Base-by-base conservation (phyloP, 495 filamentous ascomycete genomes). In the Rostrohypoxylon terebratum region DNA sequence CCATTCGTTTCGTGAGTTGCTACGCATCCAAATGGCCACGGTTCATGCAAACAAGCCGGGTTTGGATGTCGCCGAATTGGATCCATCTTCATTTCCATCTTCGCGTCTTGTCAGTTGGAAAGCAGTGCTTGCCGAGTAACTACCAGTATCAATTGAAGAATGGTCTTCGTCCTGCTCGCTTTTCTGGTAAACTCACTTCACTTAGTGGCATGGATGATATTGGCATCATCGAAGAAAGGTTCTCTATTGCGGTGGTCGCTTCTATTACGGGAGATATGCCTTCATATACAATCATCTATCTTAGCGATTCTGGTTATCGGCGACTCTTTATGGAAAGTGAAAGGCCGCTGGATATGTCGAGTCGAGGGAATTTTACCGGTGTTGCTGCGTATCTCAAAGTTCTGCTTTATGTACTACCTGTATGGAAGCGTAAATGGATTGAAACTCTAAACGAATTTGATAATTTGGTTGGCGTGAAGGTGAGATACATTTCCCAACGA, bases 31-130 rank as follows among this genome's bases (percentile, higher is more conserved):
- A 59, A 18, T 72, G 69, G 69, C 69, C 63, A 23, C 63, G 59
- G 11, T 72, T 72, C 21, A 68, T 53, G 63, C 58, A 42, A 25
- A 72, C 69, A 14, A 72, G 63, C 51, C 58, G 67, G 31, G 69
- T 72, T 16, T 72, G 63, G 69, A n/a, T 72, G 10, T 72, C 69
- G 38, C 57, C 69, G 2, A 44, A 42, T 14, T 72, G 69, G 58
- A 63, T 66, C 38, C 63, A 72, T 38, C 59, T 72, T 16, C 69
- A 68, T 36, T 68, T 72, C 18, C 69, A 68, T 42, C 51, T 72
- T 14, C 69, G 63, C 4, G 63, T 72, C 5, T 28, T 72, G 6
- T 72, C 63, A 5, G 58, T 58, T 8, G 69, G 58, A 21, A 67
- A 68, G 40, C 40, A 59, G 23, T 59, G 51, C 40, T 40, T 62